Base-by-base conservation (phyloP, 495 filamentous ascomycete species). In the Staphylotrichum tortipilum region DNA sequence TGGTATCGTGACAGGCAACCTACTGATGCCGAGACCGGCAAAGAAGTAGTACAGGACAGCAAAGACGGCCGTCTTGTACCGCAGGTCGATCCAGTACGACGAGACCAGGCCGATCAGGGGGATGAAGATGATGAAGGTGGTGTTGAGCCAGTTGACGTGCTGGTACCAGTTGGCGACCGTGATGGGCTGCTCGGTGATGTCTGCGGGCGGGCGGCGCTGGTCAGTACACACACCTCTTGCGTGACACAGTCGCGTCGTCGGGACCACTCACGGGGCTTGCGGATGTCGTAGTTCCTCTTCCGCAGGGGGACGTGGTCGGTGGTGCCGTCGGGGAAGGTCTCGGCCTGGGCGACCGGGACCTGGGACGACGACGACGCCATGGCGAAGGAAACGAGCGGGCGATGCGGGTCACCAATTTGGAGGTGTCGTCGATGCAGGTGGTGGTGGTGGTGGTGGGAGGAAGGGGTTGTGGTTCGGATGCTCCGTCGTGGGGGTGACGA, bases 141-240 rank as follows among this genome's bases (percentile, higher is more conserved):
- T 84, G 65, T 95, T 91, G 23, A 94, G 71, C 89, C 92, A 96
- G 77, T 97, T 90, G 77, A 97, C 80, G 62, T 97, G 94, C 66
- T 94, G 47, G 48, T 88, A 59, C 89, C 89, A 96, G 74, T 99
- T 99, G 54, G 74, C 60, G 66, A 76, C 76, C 44, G 87, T 95
- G 50, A 97, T 83, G 40, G 84, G 81, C 58, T 74, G 62, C 23
- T 80, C 76, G 34, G 76, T 66, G 54, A 79, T 78, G 57, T 78
- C 73, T 55, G 62, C 35, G 10, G n/a, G n/a, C n/a, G n/a, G n/a
- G 40, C 51, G 14, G 33, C 21, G 9, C 1, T 4, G 6, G 36
- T 41, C n/a, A 40, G 48, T 28, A 19, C 7, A 7, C 7, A 18
- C 18, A 14, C n/a, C 18, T 18, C 0, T 2, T 7, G 26, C 2